Conservation (phyloP, 2,329 filamentous ascomycete genomes). For the Fulvia fulva region DNA sequence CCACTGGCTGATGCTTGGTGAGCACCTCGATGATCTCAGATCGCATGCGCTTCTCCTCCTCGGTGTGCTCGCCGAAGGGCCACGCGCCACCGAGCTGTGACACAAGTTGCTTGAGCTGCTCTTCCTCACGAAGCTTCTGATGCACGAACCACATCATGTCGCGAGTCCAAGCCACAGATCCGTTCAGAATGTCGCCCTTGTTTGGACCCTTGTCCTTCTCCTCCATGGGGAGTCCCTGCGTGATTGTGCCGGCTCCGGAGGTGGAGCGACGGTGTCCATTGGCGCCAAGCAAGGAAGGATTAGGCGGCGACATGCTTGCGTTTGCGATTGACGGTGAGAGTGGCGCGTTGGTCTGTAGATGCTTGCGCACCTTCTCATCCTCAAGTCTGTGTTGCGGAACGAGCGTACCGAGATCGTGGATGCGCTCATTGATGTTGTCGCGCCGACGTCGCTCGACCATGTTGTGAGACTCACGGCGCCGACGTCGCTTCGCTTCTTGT, state of each 20-base stretch:
- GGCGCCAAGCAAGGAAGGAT: constrained; percentile 81
- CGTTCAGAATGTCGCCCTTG: constrained; percentile 97
- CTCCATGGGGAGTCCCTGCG: constrained; percentile 85
- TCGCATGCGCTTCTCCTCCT: constrained; percentile 94
- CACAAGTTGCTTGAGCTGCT: constrained; percentile 75
- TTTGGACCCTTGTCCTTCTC: constrained; percentile 99
- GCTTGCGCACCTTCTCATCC: constrained; percentile 94
- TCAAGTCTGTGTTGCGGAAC: constrained; percentile 90
- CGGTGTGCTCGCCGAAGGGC: constrained; percentile 72
- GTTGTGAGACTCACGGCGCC: constrained; percentile 91
- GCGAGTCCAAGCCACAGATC: constrained; percentile 92
- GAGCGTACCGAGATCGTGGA: constrained; percentile 90
- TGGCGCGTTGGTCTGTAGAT: constrained; percentile 86
- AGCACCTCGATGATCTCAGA: constrained; percentile 86
- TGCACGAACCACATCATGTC: constrained; percentile 97
- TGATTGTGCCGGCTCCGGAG: constrained; percentile 67
- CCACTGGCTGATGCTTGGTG: constrained; percentile 68
- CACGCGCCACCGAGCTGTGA: constrained; percentile 68
- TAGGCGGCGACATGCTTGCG: constrained; percentile 65
- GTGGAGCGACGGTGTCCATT: constrained; percentile 66
- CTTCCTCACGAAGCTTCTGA: constrained; percentile 81
- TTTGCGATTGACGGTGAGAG: constrained; percentile 72
- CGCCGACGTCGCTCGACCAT: constrained; percentile 88
- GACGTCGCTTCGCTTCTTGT: constrained; percentile 89
- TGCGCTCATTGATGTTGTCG: constrained; percentile 98